Evolutionary conservation across 495 filamentous ascomycete genomes (phyloP).

Genomic region (Durotheca rogersii): DNA sequence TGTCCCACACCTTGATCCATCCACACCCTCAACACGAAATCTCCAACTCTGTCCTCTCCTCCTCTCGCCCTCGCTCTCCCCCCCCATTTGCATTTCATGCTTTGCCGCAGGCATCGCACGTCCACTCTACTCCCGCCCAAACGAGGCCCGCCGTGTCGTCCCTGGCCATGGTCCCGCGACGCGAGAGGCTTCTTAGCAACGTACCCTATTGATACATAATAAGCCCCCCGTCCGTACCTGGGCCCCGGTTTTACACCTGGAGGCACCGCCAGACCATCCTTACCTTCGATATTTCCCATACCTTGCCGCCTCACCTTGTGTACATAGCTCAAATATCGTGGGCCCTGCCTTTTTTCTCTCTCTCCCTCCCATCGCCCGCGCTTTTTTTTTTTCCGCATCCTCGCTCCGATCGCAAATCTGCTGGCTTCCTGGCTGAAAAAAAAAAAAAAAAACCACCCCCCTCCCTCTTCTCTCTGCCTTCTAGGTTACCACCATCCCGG

Average conservation of each 20-base stretch:
- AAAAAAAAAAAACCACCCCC: no score
- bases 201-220: slow-evolving; percentile 3
- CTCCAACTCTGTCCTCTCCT: slow-evolving; percentile 29
- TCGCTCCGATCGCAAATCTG: slow-evolving; percentile 37
- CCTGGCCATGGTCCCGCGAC: slow-evolving; percentile 33
- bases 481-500: slow-evolving; percentile 32
- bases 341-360: slow-evolving; percentile 19
- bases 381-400: slow-evolving; percentile 29
- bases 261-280: slow-evolving; percentile 21
- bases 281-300: slow-evolving; percentile 46
- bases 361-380: slow-evolving; percentile 24
- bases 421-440: no score
- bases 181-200: slow-evolving; percentile 29
- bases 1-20: slow-evolving; percentile 48
- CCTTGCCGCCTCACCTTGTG: slow-evolving; percentile 33
- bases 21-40: slow-evolving; percentile 40
- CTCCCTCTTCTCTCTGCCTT: slow-evolving; percentile 28
- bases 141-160: slow-evolving; percentile 33
- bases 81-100: slow-evolving; percentile 32
- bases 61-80: slow-evolving; percentile 21
- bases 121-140: slow-evolving; percentile 34
- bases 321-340: slow-evolving; percentile 29
- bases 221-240: background rate
- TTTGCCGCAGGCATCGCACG: slow-evolving; percentile 36
- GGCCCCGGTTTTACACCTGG: slow-evolving; percentile 27